phyloP scores from a whole-genome alignment of 2,329 filamentous ascomycete genomes.

The Aureobasidium sp. region DNA sequence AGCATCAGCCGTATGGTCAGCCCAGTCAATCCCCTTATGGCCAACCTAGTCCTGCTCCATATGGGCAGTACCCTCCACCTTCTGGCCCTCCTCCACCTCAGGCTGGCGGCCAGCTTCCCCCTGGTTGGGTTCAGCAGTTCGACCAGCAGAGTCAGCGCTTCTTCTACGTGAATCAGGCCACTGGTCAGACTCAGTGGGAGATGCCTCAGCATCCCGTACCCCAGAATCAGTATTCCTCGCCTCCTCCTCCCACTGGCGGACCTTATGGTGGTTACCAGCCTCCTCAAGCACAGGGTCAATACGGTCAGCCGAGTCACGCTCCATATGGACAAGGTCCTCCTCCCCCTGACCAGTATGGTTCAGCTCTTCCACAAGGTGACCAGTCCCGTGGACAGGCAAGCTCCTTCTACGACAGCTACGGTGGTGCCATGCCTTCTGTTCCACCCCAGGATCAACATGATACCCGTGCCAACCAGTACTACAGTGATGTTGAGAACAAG shows the following conservation, averaged over 20 bases:
- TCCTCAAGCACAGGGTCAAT: constrained; percentile 22
- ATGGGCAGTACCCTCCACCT: constrained; percentile 24
- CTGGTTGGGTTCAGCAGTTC: constrained; percentile 58
- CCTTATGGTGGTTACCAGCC: constrained; percentile 21
- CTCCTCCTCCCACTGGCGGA: constrained; percentile 7
- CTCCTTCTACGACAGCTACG: constrained; percentile 11
- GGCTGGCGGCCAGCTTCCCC: constrained; percentile 45
- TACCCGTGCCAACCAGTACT: constrained; percentile 21
- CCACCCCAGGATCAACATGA: constrained; percentile 21
- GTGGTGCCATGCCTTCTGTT: constrained; percentile 16
- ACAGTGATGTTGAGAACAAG: constrained; percentile 24
- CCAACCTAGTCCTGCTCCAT: constrained; percentile 19
- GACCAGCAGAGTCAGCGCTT: constrained; percentile 56
- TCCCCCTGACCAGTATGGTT: background rate
- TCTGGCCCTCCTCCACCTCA: constrained; percentile 24
- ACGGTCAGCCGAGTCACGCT: constrained; percentile 1
- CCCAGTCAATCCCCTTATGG: constrained; percentile 20
- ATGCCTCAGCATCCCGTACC: constrained; percentile 37
- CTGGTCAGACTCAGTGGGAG: constrained; percentile 59
- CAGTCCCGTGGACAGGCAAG: constrained; percentile 4
- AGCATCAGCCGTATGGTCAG: constrained; percentile 14
- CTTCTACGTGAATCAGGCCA: constrained; percentile 58
- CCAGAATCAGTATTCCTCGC: constrained; percentile 10
- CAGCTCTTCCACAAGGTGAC: constrained; percentile 5
- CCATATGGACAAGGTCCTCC: constrained; percentile 3